Evolutionary conservation across 148 eudicot genomes (phyloP).

Genomic region (Nepenthes gracilis): DNA sequence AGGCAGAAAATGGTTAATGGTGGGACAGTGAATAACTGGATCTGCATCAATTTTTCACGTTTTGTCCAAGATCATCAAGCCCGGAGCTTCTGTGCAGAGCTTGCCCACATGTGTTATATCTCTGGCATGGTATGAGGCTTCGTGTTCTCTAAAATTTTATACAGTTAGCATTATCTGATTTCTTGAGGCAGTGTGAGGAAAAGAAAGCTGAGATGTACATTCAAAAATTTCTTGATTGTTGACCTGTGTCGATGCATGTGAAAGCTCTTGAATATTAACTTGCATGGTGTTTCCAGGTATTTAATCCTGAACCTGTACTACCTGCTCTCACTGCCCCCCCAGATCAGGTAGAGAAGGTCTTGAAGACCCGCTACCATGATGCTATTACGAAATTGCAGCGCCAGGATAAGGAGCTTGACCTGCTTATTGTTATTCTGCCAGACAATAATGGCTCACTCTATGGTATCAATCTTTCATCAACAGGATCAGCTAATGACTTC

Average conservation of each 20-base stretch:
- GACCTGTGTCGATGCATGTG: too few species aligned
- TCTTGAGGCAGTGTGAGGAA: too few species aligned
- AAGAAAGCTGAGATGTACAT: neutral
- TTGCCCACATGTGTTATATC: constrained; percentile 61
- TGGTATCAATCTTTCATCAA: constrained; percentile 28
- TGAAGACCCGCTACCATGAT: constrained; percentile 48
- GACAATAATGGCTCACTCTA: constrained; percentile 85
- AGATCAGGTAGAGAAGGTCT: constrained; percentile 59
- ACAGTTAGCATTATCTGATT: neutral
- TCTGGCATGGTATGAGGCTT: constrained; percentile 61
- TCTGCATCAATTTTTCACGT: constrained; percentile 67
- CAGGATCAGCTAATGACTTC: neutral
- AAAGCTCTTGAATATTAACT: too few species aligned
- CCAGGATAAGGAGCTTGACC: constrained; percentile 43
- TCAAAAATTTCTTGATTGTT: neutral
- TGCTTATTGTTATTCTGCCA: constrained; percentile 67
- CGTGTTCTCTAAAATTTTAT: neutral
- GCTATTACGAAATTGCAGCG: constrained; percentile 44
- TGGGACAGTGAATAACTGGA: constrained; percentile 55
- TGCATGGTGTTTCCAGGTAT: constrained; percentile 18
- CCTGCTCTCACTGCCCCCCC: constrained; percentile 45
- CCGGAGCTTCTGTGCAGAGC: constrained; percentile 52
- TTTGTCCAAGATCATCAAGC: constrained; percentile 53
- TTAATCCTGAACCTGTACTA: constrained; percentile 50
- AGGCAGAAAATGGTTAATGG: constrained; percentile 87